Evolutionary conservation across 2,329 filamentous ascomycete genomes (phyloP).

Genomic region (Clarireedia sp.): DNA sequence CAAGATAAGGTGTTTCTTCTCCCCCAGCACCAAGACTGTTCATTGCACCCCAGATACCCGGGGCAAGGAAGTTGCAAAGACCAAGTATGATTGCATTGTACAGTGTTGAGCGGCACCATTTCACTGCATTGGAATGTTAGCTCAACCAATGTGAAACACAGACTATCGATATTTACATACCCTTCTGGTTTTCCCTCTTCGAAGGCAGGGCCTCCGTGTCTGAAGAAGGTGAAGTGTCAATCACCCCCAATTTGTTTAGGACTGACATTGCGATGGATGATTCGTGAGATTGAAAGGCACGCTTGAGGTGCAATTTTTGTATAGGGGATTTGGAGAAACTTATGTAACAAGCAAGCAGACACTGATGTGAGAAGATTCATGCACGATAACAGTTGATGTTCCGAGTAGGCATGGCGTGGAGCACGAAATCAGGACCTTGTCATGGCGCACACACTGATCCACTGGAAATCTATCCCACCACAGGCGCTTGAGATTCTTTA

Average conservation of each 20-base stretch:
- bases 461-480: no score
- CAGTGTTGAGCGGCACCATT: constrained; percentile 64
- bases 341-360: no score
- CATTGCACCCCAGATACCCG: constrained; percentile 67
- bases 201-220: constrained; percentile 17
- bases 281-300: not conserved
- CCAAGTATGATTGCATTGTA: constrained; percentile 67
- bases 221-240: constrained; percentile 8
- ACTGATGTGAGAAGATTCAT: not conserved
- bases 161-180: constrained; percentile 3
- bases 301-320: no score
- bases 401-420: constrained; percentile 4
- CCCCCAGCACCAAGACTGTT: constrained; percentile 66
- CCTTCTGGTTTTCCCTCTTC: constrained; percentile 11
- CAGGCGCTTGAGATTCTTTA: no score
- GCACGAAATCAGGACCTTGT: constrained; percentile 7
- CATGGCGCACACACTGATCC: not conserved
- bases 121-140: constrained; percentile 23
- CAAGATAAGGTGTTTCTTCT: constrained; percentile 53
- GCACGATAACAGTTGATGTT: not conserved
- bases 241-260: constrained; percentile 6
- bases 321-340: no score
- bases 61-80: constrained; percentile 61
- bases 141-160: not conserved
- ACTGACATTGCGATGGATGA: not conserved